phyloP scores from a whole-genome alignment of 106 monocot genomes.

The Allium cepa region DNA sequence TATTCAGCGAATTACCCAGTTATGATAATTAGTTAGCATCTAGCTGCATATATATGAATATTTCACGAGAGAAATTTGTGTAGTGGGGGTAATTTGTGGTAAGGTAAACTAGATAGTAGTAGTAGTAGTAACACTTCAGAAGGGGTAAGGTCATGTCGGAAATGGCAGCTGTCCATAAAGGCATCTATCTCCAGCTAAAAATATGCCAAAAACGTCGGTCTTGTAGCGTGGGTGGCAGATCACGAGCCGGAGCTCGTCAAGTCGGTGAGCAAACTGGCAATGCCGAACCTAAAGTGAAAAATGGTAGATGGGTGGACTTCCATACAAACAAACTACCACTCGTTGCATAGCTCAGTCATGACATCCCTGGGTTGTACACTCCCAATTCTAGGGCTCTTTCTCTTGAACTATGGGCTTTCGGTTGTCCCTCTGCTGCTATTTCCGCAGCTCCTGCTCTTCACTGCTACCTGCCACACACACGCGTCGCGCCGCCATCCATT shows the following conservation, averaged over 20 bases:
- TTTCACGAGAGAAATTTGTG: no score
- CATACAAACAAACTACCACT: slow-evolving; percentile 52
- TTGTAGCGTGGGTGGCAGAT: slow-evolving; percentile 89
- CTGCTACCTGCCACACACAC: slow-evolving; percentile 27
- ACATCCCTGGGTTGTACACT: slow-evolving; percentile 90
- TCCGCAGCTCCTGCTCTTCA: not conserved
- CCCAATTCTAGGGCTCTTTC: slow-evolving; percentile 44
- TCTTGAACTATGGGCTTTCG: not conserved
- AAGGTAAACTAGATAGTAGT: no score
- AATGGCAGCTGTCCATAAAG: slow-evolving; percentile 91
- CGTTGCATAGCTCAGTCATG: slow-evolving; percentile 92
- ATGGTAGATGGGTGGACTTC: no score
- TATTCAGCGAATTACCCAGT: no score
- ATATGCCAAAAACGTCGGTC: slow-evolving; percentile 96
- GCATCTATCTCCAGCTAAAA: slow-evolving; percentile 75
- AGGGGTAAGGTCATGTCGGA: slow-evolving; percentile 90
- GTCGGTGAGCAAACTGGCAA: slow-evolving; percentile 77
- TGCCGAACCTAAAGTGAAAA: slow-evolving; percentile 47
- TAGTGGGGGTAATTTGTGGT: no score
- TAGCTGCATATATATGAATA: no score
- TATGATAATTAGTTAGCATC: no score
- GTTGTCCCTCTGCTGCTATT: not conserved
- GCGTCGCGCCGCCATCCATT: slow-evolving; percentile 28
- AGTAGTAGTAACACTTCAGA: slow-evolving; percentile 16
- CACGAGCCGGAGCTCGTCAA: slow-evolving; percentile 68